Evolutionary conservation across 108 stramenopile genomes (phyloP).

Genomic region (Cyclotella cryptica): DNA sequence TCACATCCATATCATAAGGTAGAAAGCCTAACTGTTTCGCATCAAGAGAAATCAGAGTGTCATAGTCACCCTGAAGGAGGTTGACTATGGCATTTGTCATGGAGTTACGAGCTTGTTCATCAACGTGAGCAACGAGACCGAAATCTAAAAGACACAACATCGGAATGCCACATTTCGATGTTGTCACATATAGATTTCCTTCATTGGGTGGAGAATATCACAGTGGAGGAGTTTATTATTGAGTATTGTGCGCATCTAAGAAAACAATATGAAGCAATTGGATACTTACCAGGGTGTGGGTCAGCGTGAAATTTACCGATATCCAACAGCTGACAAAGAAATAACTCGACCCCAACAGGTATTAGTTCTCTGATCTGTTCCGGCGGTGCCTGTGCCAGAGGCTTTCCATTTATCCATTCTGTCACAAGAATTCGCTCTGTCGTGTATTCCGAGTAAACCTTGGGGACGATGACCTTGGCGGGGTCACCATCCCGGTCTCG

Average conservation of each 20-base stretch:
- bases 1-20: slow-evolving; percentile 82
- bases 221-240: not conserved
- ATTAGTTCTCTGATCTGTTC: slow-evolving; percentile 74
- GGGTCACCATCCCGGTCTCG: not conserved
- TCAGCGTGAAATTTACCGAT: slow-evolving; percentile 89
- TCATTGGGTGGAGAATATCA: not conserved
- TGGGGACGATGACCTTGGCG: slow-evolving; percentile 50
- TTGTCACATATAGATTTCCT: slow-evolving; percentile 76
- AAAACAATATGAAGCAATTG: not conserved
- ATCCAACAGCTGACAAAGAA: slow-evolving; percentile 87
- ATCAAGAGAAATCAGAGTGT: slow-evolving; percentile 74
- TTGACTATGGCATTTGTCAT: slow-evolving; percentile 91
- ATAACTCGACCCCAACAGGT: slow-evolving; percentile 88
- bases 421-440: slow-evolving; percentile 50
- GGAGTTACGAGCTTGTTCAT: slow-evolving; percentile 53
- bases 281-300: slow-evolving; percentile 63
- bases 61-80: slow-evolving; percentile 83
- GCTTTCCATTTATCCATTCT: slow-evolving; percentile 83
- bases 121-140: slow-evolving; percentile 84
- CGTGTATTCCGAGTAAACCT: slow-evolving; percentile 45
- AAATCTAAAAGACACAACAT: slow-evolving; percentile 85
- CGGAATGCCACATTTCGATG: slow-evolving; percentile 40
- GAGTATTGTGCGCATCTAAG: not conserved
- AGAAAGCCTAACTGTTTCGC: slow-evolving; percentile 88
- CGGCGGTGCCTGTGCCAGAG: slow-evolving; percentile 64